phyloP scores from a whole-genome alignment of 2,329 filamentous ascomycete species.

The Podosphaera leucotricha region DNA sequence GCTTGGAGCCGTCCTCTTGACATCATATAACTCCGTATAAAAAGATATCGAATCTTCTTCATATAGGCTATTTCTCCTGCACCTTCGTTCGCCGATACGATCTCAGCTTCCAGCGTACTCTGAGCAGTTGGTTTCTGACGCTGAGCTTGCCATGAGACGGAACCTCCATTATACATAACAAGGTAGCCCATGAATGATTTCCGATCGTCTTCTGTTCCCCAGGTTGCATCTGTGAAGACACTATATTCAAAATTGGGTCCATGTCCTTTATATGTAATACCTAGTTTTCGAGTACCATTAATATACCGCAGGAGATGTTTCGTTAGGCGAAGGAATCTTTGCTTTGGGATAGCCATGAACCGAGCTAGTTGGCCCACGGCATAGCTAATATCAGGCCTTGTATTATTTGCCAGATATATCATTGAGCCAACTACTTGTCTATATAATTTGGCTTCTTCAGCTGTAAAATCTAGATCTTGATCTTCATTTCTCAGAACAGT shows the following conservation, averaged over 20 bases:
- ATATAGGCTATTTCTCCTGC: too few relatives aligned
- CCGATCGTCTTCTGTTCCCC: background rate
- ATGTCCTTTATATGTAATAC: background rate
- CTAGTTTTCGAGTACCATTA: background rate
- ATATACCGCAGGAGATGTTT: background rate
- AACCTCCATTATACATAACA: too few relatives aligned
- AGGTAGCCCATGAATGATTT: background rate
- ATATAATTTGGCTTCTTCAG: background rate
- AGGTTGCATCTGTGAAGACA: background rate
- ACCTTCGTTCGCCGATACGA: too few relatives aligned
- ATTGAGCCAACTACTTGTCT: background rate
- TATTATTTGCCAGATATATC: background rate
- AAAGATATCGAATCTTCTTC: too few relatives aligned
- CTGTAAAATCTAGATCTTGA: background rate
- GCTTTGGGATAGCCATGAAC: background rate
- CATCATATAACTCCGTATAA: too few relatives aligned
- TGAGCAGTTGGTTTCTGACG: too few relatives aligned
- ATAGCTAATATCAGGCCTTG: background rate
- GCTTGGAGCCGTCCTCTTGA: too few relatives aligned
- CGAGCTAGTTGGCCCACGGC: background rate
- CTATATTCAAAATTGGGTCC: background rate
- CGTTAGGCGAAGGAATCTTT: background rate
- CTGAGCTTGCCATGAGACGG: too few relatives aligned
- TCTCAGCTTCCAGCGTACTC: too few relatives aligned
- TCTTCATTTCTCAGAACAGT: background rate